Conservation (phyloP, 129 eudicot species). For the Tagetes patula region DNA sequence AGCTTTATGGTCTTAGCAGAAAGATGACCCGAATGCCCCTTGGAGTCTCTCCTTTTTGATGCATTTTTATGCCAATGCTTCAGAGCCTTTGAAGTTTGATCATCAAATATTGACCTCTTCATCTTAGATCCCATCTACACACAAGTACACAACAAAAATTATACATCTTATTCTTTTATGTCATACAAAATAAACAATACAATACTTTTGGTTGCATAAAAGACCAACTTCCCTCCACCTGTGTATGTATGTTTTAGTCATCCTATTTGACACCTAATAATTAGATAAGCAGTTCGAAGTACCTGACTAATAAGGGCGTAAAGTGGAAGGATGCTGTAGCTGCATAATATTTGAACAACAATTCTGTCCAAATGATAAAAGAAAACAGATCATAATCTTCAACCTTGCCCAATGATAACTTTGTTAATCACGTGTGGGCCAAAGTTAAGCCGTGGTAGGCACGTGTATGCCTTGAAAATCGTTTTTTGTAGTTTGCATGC, state of each 20-base stretch:
- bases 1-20: conserved; percentile 31
- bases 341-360: conserved; percentile 58
- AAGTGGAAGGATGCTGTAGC: conserved; percentile 88
- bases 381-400: conserved; percentile 10
- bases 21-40: conserved; percentile 36
- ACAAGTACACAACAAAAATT: not conserved
- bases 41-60: conserved; percentile 42
- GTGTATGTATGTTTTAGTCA: no score
- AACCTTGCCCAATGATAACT: conserved; percentile 18
- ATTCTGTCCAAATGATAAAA: conserved; percentile 31
- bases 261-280: not conserved
- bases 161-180: no score
- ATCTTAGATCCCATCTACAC: conserved; percentile 91
- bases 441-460: not conserved
- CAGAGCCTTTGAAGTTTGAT: conserved; percentile 85
- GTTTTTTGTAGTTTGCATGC: not conserved
- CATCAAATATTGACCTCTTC: conserved; percentile 92
- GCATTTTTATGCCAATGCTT: conserved; percentile 82
- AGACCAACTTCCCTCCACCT: no score
- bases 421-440: not conserved
- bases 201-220: no score
- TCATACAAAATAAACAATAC: not conserved
- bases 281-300: conserved; percentile 5
- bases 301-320: conserved; percentile 94
- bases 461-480: not conserved